Evolutionary conservation across 192 early-diverging fungal genomes (phyloP).

Genomic region (Backusella sp.): DNA sequence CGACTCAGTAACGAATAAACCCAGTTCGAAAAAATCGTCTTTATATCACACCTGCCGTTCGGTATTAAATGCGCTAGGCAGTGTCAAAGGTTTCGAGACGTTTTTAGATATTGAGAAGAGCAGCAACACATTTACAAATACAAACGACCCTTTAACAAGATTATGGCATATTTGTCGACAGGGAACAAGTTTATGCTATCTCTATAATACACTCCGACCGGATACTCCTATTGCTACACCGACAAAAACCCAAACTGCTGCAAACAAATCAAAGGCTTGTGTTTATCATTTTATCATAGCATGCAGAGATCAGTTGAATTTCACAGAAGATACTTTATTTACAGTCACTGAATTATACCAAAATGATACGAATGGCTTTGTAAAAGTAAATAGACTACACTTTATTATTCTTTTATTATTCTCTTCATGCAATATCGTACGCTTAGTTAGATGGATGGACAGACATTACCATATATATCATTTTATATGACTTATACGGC

Average conservation of each 20-base stretch:
- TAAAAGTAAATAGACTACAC: constrained; percentile 66
- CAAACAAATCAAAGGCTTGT: constrained; percentile 72
- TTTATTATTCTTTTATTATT: not conserved
- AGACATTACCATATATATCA: constrained; percentile 6
- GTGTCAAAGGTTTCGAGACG: constrained; percentile 65
- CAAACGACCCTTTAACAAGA: constrained; percentile 64
- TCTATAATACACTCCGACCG: constrained; percentile 71
- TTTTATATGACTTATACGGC: not conserved
- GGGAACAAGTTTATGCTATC: constrained; percentile 67
- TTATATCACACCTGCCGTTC: constrained; percentile 74
- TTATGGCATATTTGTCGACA: constrained; percentile 76
- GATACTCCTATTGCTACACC: constrained; percentile 53
- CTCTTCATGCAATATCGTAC: not conserved
- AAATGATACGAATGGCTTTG: constrained; percentile 96
- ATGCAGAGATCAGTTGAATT: constrained; percentile 76
- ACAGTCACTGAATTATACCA: constrained; percentile 85
- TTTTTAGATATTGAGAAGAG: constrained; percentile 40
- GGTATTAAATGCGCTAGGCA: constrained; percentile 63
- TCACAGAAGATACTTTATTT: constrained; percentile 75
- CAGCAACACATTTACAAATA: constrained; percentile 30
- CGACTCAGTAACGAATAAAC: constrained; percentile 40
- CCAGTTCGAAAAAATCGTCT: constrained; percentile 56
- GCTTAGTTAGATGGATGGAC: not conserved
- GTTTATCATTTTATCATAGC: constrained; percentile 87
- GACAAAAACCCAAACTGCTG: constrained; percentile 52